Base-by-base conservation (phyloP, 139 green algal species). In the Chlamydomonas sphaeroides region DNA sequence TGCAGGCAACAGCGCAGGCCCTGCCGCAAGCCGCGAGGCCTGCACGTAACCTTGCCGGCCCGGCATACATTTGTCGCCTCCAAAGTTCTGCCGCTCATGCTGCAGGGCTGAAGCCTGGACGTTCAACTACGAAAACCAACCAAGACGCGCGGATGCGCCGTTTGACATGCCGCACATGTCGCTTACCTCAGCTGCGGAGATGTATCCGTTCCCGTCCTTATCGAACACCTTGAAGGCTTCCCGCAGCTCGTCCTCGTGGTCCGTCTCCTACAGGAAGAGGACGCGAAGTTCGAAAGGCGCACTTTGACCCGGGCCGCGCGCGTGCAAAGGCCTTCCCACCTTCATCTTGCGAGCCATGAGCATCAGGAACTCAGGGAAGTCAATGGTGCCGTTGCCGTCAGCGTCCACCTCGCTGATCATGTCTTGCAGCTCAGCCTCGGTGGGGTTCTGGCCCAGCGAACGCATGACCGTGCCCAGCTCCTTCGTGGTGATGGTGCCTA, bases 141-240 rank as follows among this genome's bases (percentile, higher is more conserved):
- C 26, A n/a, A n/a, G n/a, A n/a, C n/a, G n/a, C n/a, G n/a, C n/a
- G n/a, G 20, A 61, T 30, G 17, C 53, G 53, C 18, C 28, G 28
- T 2, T 66, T 28, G 10, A n/a, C 56, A 62, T 62, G 56, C 56
- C 56, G 49, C 56, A n/a, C 56, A 62, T 62, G 33, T n/a, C 33
- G 2, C 63, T 38, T 61, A 97, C 94, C 95, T 99, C 97, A 56
- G 96, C 95, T 30, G 97, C 97, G 14, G 95, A 98, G 76, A 99
- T 99, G 85, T 97, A 98, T 49, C 97, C 97, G 89, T 99, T 99
- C 79, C 97, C 96, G 85, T 99, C 97, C 89, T 99, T 99, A 85
- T 99, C 97, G 90, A 99, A 99, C 61, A 99, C 97, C 90, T 99
- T 99, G 93, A 99, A 99, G 0, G 97, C 97, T 90, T 99, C 97